A percentile compares a stretch with the other conserved stretches of the same genome.
phyloP scores from a whole-genome alignment of 306 rosid genomes.

The Oemleria cerasiformis region DNA sequence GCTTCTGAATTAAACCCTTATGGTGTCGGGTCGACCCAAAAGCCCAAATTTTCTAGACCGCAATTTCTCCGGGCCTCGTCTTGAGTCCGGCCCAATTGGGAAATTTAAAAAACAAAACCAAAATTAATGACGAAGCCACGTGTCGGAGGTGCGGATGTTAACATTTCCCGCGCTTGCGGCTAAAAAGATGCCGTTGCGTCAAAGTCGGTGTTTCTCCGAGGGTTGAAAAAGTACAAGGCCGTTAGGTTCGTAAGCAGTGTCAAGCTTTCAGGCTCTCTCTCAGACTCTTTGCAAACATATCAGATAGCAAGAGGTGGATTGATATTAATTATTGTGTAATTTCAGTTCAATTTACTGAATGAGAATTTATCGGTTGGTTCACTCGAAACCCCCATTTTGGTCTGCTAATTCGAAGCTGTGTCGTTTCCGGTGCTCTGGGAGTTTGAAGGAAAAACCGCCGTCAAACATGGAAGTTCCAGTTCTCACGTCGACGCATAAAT shows the following conservation, averaged over 20 bases:
- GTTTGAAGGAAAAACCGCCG: not conserved
- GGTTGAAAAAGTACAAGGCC: slow-evolving; percentile 19
- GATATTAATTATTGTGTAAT: not conserved
- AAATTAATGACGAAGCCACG: not conserved
- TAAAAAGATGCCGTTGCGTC: slow-evolving; percentile 22
- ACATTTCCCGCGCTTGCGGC: not conserved
- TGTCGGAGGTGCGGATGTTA: not conserved
- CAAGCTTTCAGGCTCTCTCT: not conserved
- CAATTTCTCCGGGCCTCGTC: not conserved
- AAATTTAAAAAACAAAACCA: not conserved
- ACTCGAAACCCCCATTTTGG: not conserved
- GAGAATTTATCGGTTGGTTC: not conserved
- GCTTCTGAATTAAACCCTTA: not conserved
- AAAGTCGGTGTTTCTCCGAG: slow-evolving; percentile 22
- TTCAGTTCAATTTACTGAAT: not conserved
- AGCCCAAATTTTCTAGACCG: not conserved
- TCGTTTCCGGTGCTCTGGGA: not conserved
- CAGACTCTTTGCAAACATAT: not conserved
- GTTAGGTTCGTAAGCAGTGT: not conserved
- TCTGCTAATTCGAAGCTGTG: not conserved
- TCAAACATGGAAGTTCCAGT: slow-evolving; percentile 35
- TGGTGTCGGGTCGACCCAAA: not conserved
- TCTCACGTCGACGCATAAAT: slow-evolving; percentile 36
- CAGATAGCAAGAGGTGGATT: not conserved
- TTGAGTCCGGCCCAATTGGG: not conserved